Evolutionary conservation across 2,329 filamentous ascomycete species (phyloP).

Genomic region (Epichloe sibirici): DNA sequence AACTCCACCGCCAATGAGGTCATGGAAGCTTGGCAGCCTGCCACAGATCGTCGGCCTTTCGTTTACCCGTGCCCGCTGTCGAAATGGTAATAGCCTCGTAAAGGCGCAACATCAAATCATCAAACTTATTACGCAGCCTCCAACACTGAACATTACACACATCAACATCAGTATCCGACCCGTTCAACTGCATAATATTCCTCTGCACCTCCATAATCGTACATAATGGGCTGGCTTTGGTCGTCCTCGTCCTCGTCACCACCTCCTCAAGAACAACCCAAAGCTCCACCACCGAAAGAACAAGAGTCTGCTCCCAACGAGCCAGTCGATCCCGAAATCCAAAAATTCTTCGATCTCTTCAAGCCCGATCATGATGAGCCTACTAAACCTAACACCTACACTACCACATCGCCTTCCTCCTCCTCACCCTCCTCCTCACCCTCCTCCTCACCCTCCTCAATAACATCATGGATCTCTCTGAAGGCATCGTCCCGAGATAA

Average conservation of each 20-base stretch:
- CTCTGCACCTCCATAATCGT: neutral
- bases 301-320: slow-evolving; percentile 14
- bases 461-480: slow-evolving; percentile 23
- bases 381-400: slow-evolving; percentile 10
- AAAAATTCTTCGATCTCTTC: slow-evolving; percentile 40
- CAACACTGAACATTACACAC: too few relatives aligned
- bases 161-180: neutral
- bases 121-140: too few relatives aligned
- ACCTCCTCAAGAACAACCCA: slow-evolving; percentile 10
- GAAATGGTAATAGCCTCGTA: neutral
- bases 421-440: slow-evolving; percentile 19
- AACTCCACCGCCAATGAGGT: slow-evolving; percentile 9
- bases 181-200: neutral
- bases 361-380: slow-evolving; percentile 17
- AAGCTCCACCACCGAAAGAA: slow-evolving; percentile 11
- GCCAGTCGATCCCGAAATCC: slow-evolving; percentile 36
- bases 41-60: slow-evolving; percentile 1
- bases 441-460: slow-evolving; percentile 20
- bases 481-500: slow-evolving; percentile 17
- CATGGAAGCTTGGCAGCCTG: slow-evolving; percentile 2
- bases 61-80: neutral
- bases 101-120: neutral
- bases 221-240: slow-evolving; percentile 52
- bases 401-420: slow-evolving; percentile 15
- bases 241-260: slow-evolving; percentile 24